These are phyloP conservation scores for Penstemon davidsonii DNA, from an alignment of 257 asterid genomes.

Conservation along the genomic window DNA sequence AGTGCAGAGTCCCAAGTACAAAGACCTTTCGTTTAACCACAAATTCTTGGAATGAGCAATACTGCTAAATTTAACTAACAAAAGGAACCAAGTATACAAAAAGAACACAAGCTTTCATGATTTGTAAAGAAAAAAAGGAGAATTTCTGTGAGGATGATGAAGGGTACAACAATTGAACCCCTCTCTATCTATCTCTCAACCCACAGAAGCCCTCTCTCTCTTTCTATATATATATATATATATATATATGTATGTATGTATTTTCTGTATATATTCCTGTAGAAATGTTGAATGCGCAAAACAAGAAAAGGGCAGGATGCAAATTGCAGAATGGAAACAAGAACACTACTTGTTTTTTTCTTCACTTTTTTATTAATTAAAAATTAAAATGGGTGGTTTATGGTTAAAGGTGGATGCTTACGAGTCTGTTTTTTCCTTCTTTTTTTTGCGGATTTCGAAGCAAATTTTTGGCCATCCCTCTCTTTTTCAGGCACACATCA, in stretches of 20 bases:
- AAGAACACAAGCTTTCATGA: not conserved
- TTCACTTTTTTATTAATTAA: not conserved
- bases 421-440: not conserved
- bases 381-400: not conserved
- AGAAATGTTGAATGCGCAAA: constrained; percentile 4
- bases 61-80: not conserved
- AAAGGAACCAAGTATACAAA: not conserved
- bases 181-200: constrained; percentile 9
- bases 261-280: too few species aligned
- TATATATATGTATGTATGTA: not conserved
- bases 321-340: constrained; percentile 12
- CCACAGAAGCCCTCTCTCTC: constrained; percentile 31
- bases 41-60: constrained; percentile 12
- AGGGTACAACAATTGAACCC: constrained; percentile 11
- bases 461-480: not conserved
- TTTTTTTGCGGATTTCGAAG: constrained; percentile 22
- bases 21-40: constrained; percentile 22
- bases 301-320: constrained; percentile 17
- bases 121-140: not conserved
- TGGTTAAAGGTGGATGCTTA: constrained; percentile 12
- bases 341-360: not conserved
- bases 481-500: constrained; percentile 8
- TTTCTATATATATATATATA: not conserved
- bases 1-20: constrained; percentile 25
- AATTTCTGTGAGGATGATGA: constrained; percentile 20